Evolutionary conservation across 305 asterid species (phyloP), one percentile per base, ranked within the genome.

Genomic region (Coffea humblotiana): DNA sequence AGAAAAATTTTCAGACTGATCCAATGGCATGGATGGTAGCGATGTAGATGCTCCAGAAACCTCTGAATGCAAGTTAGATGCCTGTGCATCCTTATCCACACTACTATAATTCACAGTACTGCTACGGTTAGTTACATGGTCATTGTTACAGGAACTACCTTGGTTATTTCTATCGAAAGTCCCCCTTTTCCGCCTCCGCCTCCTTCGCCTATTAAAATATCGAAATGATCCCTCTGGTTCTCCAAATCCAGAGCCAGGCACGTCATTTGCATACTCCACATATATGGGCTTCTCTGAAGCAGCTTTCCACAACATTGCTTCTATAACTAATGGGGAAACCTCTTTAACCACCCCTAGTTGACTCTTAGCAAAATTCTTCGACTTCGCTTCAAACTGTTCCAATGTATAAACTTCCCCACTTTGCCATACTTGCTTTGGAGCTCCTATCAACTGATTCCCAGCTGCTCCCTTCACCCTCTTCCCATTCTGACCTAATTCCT

Each of bases 181-280:
- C 83, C 85, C 90, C 88, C 96, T 89, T 86, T 90, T 95, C 87
- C 93, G 87, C 79, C 86, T 84, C 83, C 88, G 88, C 86, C 92
- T 88, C 82, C 90, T 91, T 56, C 85, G 88, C 71, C 88, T 89
- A 65, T 84, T 85, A 80, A 89, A 86, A 84, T 89, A 88, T 47
- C 83, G 83, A 74, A 85, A 78, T 48, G 80, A 82, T 29, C 97
- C 98, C 73, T 91, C 97, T 23, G 97, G 97, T 78, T 94, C 96
- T 64, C 95, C 91, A 82, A 95, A 95, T 71, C 92, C 98, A 48
- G 99, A 92, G 45, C 98, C 99, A 56, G 99, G 99, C 80, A 95
- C 98, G 75, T 95, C 99, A 84, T 95, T 95, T 23, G 99, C 99
- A 87, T 95, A 95, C 82, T 95, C 98, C 72, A 94, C 87, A 78